Evolutionary conservation across 805 yeast species (phyloP), one percentile per base, ranked within the genome.

Genomic region (Candida verbasci): DNA sequence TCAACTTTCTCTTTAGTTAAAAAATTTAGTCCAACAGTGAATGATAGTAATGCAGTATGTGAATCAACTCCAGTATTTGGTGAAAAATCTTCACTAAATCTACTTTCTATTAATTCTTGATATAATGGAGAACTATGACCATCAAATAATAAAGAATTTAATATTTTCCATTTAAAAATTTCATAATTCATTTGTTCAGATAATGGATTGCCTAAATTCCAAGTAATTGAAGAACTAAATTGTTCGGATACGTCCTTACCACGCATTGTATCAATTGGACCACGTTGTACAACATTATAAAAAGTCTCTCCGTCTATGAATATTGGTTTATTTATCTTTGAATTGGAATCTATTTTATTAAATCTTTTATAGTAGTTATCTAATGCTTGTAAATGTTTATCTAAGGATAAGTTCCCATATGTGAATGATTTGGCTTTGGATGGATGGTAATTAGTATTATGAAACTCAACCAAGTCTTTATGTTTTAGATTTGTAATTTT

Each of bases 41-140:
- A 82, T 36, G 88, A 68, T 40, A 85, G 77, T 29, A 77, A 72
- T 0, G 86, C 81, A 3, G 96, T 84, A 35, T 86, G 78, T 2
- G 84, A 72, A 41, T 91, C 97, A 37, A 86, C 66, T 1, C 98
- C 98, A 0, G 95, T 70, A 53, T 93, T 93, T 4, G 87, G 84
- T 1, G 91, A 67, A 52, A 81, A 93, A 46, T 93, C 97, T 35
- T 85, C 76, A 28, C 93, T 97, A 23, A 81, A 53, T 1, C 91
- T 93, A 1, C 83, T 61, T 56, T 93, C 98, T 38, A 93, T 83
- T 38, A 93, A 65, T n/a, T 76, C 76, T 57, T 88, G 86, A 58
- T 89, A 86, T 38, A 93, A 68, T 6, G 95, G 91, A 5, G 97
- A 82, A 9, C 93, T 83, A 52, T 91, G 97, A 2, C 97, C 97